Evolutionary conservation across 2,329 filamentous ascomycete genomes (phyloP), one percentile per base, ranked within the genome.

Genomic region (Diplodia corticola): DNA sequence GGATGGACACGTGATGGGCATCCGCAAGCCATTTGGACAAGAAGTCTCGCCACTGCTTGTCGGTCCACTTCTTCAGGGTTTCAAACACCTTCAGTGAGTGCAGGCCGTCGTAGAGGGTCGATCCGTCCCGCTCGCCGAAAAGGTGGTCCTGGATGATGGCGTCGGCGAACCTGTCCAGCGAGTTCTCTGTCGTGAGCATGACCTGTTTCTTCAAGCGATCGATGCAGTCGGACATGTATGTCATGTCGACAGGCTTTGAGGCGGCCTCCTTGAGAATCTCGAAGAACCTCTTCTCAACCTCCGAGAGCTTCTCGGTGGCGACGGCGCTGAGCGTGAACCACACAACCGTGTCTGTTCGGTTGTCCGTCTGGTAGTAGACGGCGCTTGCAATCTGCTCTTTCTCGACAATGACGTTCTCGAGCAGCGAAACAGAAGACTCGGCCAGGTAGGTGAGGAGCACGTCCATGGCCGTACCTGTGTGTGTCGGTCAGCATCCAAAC

Each of bases 351-450:
- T 92, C 90, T 2, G 93, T 92, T 57, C 93, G 87, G 28, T 88
- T 85, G 69, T 97, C 93, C 72, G 88, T 90, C 77, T 87, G 90
- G 76, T 91, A 93, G 57, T 89, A 88, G 12, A 98, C 88, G 6
- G 89, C 91, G 78, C 93, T 97, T 3, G 93, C 91, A 53, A 98
- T 86, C 71, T 96, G 91, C 77, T 98, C 94, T 72, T 90, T 92
- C 75, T 99, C 95, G 2, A 99, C 95, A 68, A 99, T 85, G 20
- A 89, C 86, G 71, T 98, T 98, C 74, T 98, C 94, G 5, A 99
- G 82, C 1, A 99, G 84, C 0, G 94, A 94, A 2, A 96, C 92
- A 0, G 96, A 96, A 0, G 95, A 98, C 5, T 93, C 95, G 69
- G 92, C 92, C 20, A 99, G 86, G 73, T 98, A 99, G 1, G 90